Evolutionary conservation across 495 filamentous ascomycete genomes (phyloP).

Genomic region (Penicillium pulvis): DNA sequence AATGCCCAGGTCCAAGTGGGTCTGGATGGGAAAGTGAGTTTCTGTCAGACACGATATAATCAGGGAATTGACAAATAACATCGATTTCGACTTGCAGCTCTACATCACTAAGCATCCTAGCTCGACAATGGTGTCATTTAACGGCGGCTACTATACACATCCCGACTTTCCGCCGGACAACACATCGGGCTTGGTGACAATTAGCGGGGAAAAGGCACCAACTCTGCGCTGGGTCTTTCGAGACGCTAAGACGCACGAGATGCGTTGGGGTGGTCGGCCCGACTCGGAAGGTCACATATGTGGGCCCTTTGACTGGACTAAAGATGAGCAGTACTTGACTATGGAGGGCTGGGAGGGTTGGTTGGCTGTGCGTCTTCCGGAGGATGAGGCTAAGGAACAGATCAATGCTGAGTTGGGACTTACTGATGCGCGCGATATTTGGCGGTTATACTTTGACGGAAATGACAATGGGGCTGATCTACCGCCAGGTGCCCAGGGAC

Average conservation of each 20-base stretch:
- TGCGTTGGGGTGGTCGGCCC: constrained; percentile 31
- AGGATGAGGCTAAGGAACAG: constrained; percentile 18
- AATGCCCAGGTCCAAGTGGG: constrained; percentile 32
- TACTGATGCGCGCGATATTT: constrained; percentile 12
- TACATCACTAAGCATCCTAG: constrained; percentile 31
- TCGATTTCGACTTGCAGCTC: constrained; percentile 14
- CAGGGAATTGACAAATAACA: background rate
- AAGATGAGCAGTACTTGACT: constrained; percentile 27
- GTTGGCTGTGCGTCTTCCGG: constrained; percentile 26
- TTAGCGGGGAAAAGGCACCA: constrained; percentile 28
- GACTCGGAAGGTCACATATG: constrained; percentile 28
- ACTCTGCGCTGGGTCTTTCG: constrained; percentile 34
- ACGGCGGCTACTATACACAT: constrained; percentile 28
- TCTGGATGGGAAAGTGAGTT: constrained; percentile 27
- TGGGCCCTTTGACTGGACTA: constrained; percentile 33
- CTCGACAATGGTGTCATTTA: constrained; percentile 26
- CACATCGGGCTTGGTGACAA: constrained; percentile 26
- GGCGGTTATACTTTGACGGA: constrained; percentile 32
- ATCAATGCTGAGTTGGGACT: constrained; percentile 12
- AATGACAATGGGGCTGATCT: constrained; percentile 32
- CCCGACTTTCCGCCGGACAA: constrained; percentile 30
- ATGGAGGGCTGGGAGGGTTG: constrained; percentile 30
- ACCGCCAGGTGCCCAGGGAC: constrained; percentile 23
- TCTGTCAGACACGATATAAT: constrained; percentile 9
- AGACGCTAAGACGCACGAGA: constrained; percentile 25